Evolutionary conservation across 2,329 filamentous ascomycete genomes (phyloP), one percentile per base, ranked within the genome.

Genomic region (Penicillium glabrum): DNA sequence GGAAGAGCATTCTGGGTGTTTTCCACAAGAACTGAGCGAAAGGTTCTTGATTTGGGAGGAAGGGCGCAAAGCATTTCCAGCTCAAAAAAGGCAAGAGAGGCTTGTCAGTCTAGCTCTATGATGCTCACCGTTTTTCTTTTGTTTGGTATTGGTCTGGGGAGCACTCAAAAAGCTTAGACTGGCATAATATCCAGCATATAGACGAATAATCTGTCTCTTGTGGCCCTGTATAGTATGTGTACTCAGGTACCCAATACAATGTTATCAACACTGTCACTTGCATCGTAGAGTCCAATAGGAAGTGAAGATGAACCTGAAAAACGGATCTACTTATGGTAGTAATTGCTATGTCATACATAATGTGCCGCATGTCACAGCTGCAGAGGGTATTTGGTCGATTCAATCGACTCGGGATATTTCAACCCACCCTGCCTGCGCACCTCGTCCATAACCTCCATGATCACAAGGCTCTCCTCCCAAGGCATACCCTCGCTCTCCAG

Each of bases 1-100:
- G 95, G 95, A 93, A 91, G 83, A 91, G 88, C 75, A 81, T 99
- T 75, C 82, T 98, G 61, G 86, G 87, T 70, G 88, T 97, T 69
- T 93, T 99, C 72, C 86, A 86, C 68, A 81, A 87, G 64, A 82
- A 83, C 73, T 75, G 74, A 59, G 33, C n/a, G 21, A 46, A 13
- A 33, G 29, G 48, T 45, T 41, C 31, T 35, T 46, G 9, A 37
- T n/a, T 45, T 37, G 19, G 43, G 41, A 46, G 21, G 50, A 19
- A 31, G 43, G 39, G 6, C 16, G 6, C 45, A 37, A 53, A 14
- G 29, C 9, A 26, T n/a, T 31, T 26, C 43, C 29, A 47, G 72
- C 58, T 78, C 77, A 71, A 81, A 80, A 69, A 81, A 80, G 66
- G 53, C 19, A 41, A 53, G 35, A 54, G 53, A 46, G 50, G 47